Percentiles rank a stretch among this genome's conserved stretches.
phyloP scores from a whole-genome alignment of 768 basidiomycete species.

The Rhodocollybia butyracea region DNA sequence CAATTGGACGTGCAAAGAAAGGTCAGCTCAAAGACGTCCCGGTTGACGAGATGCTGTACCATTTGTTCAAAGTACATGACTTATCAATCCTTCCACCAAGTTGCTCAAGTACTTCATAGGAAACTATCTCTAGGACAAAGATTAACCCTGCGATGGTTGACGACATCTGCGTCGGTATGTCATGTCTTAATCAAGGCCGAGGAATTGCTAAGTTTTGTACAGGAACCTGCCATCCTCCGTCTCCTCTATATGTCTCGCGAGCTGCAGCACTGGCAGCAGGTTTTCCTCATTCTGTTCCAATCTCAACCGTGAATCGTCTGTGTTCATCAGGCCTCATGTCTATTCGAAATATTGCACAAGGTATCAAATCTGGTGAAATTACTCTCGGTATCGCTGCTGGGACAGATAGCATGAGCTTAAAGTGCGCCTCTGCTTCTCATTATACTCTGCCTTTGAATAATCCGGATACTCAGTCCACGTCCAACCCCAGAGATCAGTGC shows the following conservation, averaged over 20 bases:
- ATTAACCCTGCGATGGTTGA: conserved; percentile 72
- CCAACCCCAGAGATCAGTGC: conserved; percentile 69
- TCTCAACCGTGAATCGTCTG: conserved; percentile 88
- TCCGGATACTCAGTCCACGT: conserved; percentile 47
- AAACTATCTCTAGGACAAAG: conserved; percentile 59
- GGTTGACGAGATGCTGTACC: conserved; percentile 83
- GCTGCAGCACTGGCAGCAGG: conserved; percentile 88
- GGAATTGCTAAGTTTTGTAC: background rate
- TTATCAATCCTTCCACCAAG: background rate
- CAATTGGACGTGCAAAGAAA: conserved; percentile 85
- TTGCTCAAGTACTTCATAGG: conserved; percentile 34
- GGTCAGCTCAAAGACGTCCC: conserved; percentile 88
- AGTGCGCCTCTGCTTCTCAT: conserved; percentile 40
- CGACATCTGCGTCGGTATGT: conserved; percentile 80
- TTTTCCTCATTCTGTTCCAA: conserved; percentile 81
- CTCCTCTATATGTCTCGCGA: conserved; percentile 77
- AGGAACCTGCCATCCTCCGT: conserved; percentile 85
- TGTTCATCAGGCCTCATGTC: conserved; percentile 95
- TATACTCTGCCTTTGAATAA: conserved; percentile 2
- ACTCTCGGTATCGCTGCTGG: conserved; percentile 85
- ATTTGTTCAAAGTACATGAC: conserved; percentile 67
- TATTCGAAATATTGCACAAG: conserved; percentile 86
- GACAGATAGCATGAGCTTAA: conserved; percentile 79
- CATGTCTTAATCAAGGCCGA: background rate
- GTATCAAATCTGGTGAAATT: conserved; percentile 79